These are phyloP conservation scores for Fusarium dlaminii DNA, from an alignment of 2,329 filamentous ascomycete species.

Conservation along the genomic window DNA sequence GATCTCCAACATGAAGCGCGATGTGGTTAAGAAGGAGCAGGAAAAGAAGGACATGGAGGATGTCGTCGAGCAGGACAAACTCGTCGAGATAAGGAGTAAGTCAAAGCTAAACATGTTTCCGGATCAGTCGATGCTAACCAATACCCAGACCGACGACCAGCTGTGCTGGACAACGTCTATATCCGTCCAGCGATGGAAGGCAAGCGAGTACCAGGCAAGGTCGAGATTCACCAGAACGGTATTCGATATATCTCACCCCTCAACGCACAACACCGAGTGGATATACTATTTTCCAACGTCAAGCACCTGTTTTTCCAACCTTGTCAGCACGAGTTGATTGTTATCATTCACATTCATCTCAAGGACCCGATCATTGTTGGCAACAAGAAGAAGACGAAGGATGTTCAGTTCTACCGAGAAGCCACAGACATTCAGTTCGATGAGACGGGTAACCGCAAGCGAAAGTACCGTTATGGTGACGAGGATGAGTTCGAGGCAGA, in stretches of 20 bases:
- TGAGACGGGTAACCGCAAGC: constrained; percentile 96
- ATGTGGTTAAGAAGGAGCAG: constrained; percentile 89
- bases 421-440: constrained; percentile 99
- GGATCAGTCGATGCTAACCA: constrained; percentile 50
- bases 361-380: constrained; percentile 98
- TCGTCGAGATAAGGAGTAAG: constrained; percentile 91
- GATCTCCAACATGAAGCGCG: constrained; percentile 96
- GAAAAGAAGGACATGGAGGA: constrained; percentile 99
- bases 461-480: constrained; percentile 96
- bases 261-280: constrained; percentile 83
- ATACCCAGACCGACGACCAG: constrained; percentile 83
- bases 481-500: constrained; percentile 99
- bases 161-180: constrained; percentile 92
- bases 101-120: constrained; percentile 19
- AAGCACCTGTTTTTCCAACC: constrained; percentile 99
- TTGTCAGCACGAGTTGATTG: constrained; percentile 93
- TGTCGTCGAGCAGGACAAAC: constrained; percentile 98
- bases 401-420: constrained; percentile 97
- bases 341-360: constrained; percentile 96
- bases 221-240: constrained; percentile 99
- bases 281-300: constrained; percentile 97
- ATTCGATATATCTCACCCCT: constrained; percentile 89
- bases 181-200: constrained; percentile 95
- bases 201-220: constrained; percentile 93
- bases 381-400: constrained; percentile 97